Percentiles rank a stretch among this genome's conserved stretches.
These are phyloP conservation scores for Aspergillus funiculosus DNA, from an alignment of 495 filamentous ascomycete species.

Conservation along the genomic window DNA sequence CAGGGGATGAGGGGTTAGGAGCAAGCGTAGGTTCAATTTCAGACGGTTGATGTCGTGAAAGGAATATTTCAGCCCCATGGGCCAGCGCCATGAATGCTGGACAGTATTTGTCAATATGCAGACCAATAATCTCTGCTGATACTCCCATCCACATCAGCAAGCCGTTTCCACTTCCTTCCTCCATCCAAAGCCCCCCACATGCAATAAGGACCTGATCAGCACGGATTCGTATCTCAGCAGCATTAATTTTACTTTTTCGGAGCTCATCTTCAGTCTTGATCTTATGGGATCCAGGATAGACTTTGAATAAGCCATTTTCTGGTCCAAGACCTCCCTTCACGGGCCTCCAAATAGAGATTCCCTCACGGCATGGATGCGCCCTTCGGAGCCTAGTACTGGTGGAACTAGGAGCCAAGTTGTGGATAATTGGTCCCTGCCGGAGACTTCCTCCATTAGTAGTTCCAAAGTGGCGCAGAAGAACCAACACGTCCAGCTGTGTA, in stretches of 20 bases:
- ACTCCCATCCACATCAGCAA: constrained; percentile 6
- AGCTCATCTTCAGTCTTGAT: background rate
- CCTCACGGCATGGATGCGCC: background rate
- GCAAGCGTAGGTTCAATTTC: too few species aligned
- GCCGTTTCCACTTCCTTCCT: background rate
- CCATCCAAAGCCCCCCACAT: background rate
- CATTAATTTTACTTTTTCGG: background rate
- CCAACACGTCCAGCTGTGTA: too few species aligned
- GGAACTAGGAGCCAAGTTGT: too few species aligned
- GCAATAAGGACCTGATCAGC: background rate
- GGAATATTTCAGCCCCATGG: too few species aligned
- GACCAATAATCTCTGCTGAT: background rate
- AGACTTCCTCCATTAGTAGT: too few species aligned
- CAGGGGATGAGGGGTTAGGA: too few species aligned
- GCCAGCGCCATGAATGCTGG: too few species aligned
- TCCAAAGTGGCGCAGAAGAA: too few species aligned
- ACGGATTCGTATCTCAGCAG: background rate
- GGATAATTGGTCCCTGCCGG: too few species aligned
- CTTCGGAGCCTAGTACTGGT: too few species aligned
- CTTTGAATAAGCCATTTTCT: background rate
- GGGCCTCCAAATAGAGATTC: background rate
- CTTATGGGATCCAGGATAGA: background rate
- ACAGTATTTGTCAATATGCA: background rate
- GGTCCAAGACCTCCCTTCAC: background rate
- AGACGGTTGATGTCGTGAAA: too few species aligned